Percentiles rank a stretch among this genome's conserved stretches.
Evolutionary conservation across 2,329 filamentous ascomycete genomes (phyloP).

Genomic region (Keithomyces neogunnii): DNA sequence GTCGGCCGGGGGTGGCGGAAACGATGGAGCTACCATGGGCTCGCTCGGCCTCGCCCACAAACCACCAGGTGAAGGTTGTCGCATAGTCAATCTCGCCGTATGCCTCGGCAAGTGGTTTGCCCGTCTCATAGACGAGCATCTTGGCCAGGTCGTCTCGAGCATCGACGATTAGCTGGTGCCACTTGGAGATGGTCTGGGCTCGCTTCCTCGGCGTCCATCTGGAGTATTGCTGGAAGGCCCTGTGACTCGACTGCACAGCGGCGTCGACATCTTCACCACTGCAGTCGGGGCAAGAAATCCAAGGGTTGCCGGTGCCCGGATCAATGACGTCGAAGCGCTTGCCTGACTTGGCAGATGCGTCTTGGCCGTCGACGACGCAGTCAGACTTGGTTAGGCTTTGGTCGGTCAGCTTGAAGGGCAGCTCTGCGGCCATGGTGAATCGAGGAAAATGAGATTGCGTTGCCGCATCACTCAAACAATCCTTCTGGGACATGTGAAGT

Average conservation of each 20-base stretch:
- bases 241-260: slow-evolving; percentile 26
- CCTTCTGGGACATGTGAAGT: not conserved
- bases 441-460: not conserved
- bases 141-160: slow-evolving; percentile 29
- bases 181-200: slow-evolving; percentile 25
- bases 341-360: slow-evolving; percentile 34
- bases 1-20: slow-evolving; percentile 51
- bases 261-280: slow-evolving; percentile 28
- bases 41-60: slow-evolving; percentile 40
- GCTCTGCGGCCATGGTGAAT: slow-evolving; percentile 3
- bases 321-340: slow-evolving; percentile 44
- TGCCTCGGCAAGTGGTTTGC: slow-evolving; percentile 47
- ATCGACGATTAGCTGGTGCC: slow-evolving; percentile 27
- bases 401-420: slow-evolving; percentile 37
- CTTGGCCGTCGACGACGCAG: slow-evolving; percentile 40
- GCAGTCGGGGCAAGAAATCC: slow-evolving; percentile 42
- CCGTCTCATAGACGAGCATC: slow-evolving; percentile 40
- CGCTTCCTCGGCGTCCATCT: slow-evolving; percentile 27
- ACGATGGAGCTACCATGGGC: slow-evolving; percentile 51
- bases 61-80: slow-evolving; percentile 46
- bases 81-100: slow-evolving; percentile 48
- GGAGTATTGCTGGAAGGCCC: slow-evolving; percentile 28
- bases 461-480: not conserved
- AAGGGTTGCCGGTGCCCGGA: slow-evolving; percentile 40
- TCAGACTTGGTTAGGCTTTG: slow-evolving; percentile 38